Conservation (phyloP, 805 yeast species). For the Pichia occidentalis region DNA sequence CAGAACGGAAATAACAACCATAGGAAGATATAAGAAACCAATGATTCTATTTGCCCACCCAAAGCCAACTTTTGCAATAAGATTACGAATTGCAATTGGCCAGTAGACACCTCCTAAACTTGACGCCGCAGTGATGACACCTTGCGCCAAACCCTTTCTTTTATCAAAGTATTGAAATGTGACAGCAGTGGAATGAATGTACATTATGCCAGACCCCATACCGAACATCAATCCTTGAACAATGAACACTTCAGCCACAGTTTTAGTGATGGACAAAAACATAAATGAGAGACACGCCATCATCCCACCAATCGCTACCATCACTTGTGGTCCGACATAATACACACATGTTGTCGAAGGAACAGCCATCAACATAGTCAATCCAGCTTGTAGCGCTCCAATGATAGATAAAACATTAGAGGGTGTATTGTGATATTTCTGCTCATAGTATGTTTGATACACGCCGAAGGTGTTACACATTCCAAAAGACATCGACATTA, state of each 20-base stretch:
- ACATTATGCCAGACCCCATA: constrained; percentile 47
- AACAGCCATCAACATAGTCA: constrained; percentile 41
- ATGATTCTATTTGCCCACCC: constrained; percentile 46
- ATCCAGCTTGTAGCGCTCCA: constrained; percentile 46
- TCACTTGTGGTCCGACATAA: constrained; percentile 37
- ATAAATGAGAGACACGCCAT: constrained; percentile 42
- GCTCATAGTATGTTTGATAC: constrained; percentile 45
- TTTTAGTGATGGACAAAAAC: constrained; percentile 49
- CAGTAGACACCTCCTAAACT: constrained; percentile 46
- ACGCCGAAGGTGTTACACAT: constrained; percentile 54
- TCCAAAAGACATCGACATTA: constrained; percentile 49
- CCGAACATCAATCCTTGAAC: constrained; percentile 66
- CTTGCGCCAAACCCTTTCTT: constrained; percentile 46
- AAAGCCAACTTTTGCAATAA: constrained; percentile 34
- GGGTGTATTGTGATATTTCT: constrained; percentile 35
- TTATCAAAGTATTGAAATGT: constrained; percentile 63
- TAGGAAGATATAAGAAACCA: constrained; percentile 33
- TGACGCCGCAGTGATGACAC: constrained; percentile 42
- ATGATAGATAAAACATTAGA: constrained; percentile 45
- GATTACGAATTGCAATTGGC: constrained; percentile 40
- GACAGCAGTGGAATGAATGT: constrained; percentile 52
- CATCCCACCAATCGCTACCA: constrained; percentile 36
- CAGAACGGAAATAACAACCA: constrained; percentile 19
- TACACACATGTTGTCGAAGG: constrained; percentile 38
- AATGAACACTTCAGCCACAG: constrained; percentile 59